Evolutionary conservation across 1,284 basidiomycete species (phyloP), one percentile per base, ranked within the genome.

Genomic region (Pholiota adiposa): DNA sequence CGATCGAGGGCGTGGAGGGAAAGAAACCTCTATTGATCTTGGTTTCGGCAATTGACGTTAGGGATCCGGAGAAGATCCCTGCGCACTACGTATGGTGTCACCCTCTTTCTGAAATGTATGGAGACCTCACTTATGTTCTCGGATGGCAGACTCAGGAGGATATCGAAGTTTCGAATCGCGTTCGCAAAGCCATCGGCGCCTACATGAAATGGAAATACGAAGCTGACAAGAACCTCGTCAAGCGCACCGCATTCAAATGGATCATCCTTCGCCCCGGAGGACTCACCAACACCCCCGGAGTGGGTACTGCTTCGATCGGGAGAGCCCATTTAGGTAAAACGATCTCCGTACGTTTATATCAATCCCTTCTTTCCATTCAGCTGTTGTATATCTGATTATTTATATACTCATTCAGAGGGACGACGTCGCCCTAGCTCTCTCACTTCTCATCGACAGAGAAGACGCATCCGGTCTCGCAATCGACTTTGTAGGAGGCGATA

Each of bases 171-270:
- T 83, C 83, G 14, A 77, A 83, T 23, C 71, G 75, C 19, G 69
- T 79, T 14, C 82, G 83, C 61, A 69, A 67, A 7, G 75, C 73
- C 9, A 81, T 84, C 40, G 70, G 70, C 21, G 63, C 69, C 54
- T 89, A 89, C 67, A 79, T 86, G 73, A 75, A 87, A 56, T 85
- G 82, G 71, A 92, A 92, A 69, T 84, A 87, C 70, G 82, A 86
- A 61, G 89, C 90, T 4, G 90, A 93, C 73, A 83, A 86, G 69
- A 83, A 88, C 64, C 82, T 93, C 5, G 79, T 80, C 25, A 69
- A 75, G 44, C 81, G 88, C 29, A 81, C 79, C 18, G 69, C 79
- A 0, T 89, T 93, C 74, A 80, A 86, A 48, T 92, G 84, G 84
- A 87, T 85, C 7, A 88, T 92, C 41, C 73, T 93, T 14, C 83